A percentile compares a stretch with the other conserved stretches of the same genome.
These are phyloP conservation scores for Grigorovia humatica DNA, from an alignment of 805 yeast genomes.

Conservation along the genomic window DNA sequence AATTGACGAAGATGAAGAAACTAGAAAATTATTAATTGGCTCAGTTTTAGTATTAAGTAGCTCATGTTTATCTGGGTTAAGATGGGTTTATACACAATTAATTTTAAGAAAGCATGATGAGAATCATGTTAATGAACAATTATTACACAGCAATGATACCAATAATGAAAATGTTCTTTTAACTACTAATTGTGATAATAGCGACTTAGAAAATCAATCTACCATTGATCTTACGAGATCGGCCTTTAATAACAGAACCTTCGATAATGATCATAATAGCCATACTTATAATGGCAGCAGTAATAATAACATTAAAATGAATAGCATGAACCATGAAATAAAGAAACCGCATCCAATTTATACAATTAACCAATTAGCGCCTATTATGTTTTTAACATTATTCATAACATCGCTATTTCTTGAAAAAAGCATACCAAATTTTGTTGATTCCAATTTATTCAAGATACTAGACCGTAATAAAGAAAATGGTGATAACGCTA, in stretches of 20 bases:
- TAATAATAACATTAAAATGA: background rate
- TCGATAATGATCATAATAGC: background rate
- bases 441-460: slow-evolving; percentile 19
- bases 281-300: background rate
- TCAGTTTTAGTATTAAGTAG: slow-evolving; percentile 66
- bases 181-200: too few species aligned
- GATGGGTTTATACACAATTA: slow-evolving; percentile 93
- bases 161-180: background rate
- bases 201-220: background rate
- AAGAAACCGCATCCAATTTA: slow-evolving; percentile 57
- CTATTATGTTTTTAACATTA: slow-evolving; percentile 63
- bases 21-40: slow-evolving; percentile 37
- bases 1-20: slow-evolving; percentile 4
- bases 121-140: background rate
- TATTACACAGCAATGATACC: background rate
- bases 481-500: background rate
- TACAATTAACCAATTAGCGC: slow-evolving; percentile 76
- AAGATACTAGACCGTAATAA: slow-evolving; percentile 6
- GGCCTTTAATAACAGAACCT: too few species aligned
- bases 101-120: slow-evolving; percentile 54
- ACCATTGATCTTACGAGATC: background rate
- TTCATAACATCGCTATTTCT: slow-evolving; percentile 50
- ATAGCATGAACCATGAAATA: background rate
- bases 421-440: slow-evolving; percentile 45
- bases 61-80: slow-evolving; percentile 72